Percentiles rank a stretch among this genome's conserved stretches.
Conservation (phyloP, 139 green algal species). For the Picochlorum sp. region DNA sequence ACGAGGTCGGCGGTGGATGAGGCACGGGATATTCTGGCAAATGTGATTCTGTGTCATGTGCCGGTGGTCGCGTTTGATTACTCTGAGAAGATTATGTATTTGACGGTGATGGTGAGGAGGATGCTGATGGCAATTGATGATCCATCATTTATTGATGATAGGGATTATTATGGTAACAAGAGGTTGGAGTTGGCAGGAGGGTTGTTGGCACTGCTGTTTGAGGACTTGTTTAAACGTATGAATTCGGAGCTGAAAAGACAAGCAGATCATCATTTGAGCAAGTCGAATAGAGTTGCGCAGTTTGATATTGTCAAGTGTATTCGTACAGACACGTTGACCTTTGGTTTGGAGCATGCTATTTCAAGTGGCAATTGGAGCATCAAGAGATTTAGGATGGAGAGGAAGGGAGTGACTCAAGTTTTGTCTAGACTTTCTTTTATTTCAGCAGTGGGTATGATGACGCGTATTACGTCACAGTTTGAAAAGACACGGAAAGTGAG, state of each 20-base stretch:
- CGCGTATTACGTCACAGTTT: conserved; percentile 95
- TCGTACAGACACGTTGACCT: conserved; percentile 82
- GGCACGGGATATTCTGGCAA: conserved; percentile 85
- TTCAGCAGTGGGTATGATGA: conserved; percentile 95
- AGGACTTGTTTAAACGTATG: conserved; percentile 97
- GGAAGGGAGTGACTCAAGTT: conserved; percentile 96
- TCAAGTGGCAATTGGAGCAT: conserved; percentile 96
- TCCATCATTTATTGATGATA: conserved; percentile 81
- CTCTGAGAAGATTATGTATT: conserved; percentile 72
- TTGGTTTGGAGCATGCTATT: conserved; percentile 90
- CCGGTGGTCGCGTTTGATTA: conserved; percentile 82
- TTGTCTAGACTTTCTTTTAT: conserved; percentile 95
- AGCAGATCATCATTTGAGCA: conserved; percentile 74
- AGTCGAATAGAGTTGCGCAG: conserved; percentile 63
- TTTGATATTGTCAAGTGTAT: conserved; percentile 95
- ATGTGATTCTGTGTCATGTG: conserved; percentile 92
- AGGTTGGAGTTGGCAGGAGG: conserved; percentile 91
- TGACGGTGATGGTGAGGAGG: conserved; percentile 85
- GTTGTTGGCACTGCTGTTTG: conserved; percentile 95
- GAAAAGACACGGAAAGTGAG: conserved; percentile 97
- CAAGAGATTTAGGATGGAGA: conserved; percentile 95
- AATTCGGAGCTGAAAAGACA: conserved; percentile 79
- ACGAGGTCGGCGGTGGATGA: conserved; percentile 67
- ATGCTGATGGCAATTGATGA: conserved; percentile 90
- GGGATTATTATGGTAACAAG: conserved; percentile 99